phyloP scores from a whole-genome alignment of 106 monocot species.

The Apostasia shenzhenica region DNA sequence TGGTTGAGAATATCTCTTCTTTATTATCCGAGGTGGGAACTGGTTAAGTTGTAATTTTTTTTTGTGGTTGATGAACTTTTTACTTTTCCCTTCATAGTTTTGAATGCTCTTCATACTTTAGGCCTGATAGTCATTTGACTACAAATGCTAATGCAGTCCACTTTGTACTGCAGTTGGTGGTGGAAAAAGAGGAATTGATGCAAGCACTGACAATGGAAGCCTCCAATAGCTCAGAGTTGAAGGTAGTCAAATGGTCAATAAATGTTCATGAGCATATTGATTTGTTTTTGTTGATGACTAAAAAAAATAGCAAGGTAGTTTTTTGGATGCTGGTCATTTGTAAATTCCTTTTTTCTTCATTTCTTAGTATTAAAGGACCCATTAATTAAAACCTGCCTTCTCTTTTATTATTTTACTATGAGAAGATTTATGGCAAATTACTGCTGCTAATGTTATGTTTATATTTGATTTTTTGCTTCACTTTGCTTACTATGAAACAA shows the following conservation, averaged over 20 bases:
- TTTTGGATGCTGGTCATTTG: too few species aligned
- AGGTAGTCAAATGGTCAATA: constrained; percentile 35
- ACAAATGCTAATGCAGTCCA: not conserved
- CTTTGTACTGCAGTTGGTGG: constrained; percentile 37
- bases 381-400: too few species aligned
- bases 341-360: too few species aligned
- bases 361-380: too few species aligned
- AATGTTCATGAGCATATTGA: not conserved
- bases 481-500: too few species aligned
- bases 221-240: constrained; percentile 64
- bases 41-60: not conserved
- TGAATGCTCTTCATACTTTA: not conserved
- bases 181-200: constrained; percentile 77
- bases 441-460: too few species aligned
- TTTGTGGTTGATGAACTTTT: not conserved
- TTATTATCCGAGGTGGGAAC: constrained; percentile 71
- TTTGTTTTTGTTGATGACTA: too few species aligned
- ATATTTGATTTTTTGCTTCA: too few species aligned
- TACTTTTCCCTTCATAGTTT: not conserved
- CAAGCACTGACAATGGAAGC: constrained; percentile 55
- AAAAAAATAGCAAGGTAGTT: too few species aligned
- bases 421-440: too few species aligned
- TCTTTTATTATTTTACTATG: too few species aligned
- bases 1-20: constrained; percentile 81
- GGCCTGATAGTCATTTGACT: not conserved